phyloP scores from a whole-genome alignment of 805 yeast species.

The Metschnikowia dekortorum region DNA sequence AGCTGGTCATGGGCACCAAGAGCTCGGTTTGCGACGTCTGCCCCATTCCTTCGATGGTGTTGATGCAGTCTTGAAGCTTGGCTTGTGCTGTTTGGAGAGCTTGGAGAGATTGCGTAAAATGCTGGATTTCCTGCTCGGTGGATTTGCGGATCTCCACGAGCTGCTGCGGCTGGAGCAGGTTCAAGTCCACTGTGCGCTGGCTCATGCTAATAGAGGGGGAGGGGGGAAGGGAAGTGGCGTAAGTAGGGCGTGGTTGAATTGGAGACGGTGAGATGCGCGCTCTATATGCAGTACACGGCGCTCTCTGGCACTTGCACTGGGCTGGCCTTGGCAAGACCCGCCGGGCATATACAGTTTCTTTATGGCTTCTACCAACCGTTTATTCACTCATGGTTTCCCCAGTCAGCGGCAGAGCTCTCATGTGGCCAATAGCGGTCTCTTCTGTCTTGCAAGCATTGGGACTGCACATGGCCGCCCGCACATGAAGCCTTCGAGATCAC shows the following conservation, averaged over 20 bases:
- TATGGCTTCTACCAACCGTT: too few relatives aligned
- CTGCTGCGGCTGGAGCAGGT: slow-evolving; percentile 76
- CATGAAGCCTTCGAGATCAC: not conserved
- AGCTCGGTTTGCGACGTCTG: slow-evolving; percentile 41
- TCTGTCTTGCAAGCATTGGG: too few relatives aligned
- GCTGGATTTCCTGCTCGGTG: slow-evolving; percentile 81
- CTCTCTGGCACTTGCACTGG: too few relatives aligned
- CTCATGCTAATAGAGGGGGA: slow-evolving; percentile 8
- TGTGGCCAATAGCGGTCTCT: too few relatives aligned
- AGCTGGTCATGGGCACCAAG: slow-evolving; percentile 83
- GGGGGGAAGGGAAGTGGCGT: not conserved
- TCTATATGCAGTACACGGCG: not conserved
- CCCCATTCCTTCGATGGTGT: slow-evolving; percentile 59
- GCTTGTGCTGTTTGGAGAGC: slow-evolving; percentile 79
- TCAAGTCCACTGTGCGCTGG: slow-evolving; percentile 49
- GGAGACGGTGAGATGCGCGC: not conserved
- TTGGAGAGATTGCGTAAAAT: slow-evolving; percentile 75
- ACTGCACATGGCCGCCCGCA: not conserved
- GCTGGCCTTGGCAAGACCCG: too few relatives aligned
- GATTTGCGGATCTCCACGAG: slow-evolving; percentile 76
- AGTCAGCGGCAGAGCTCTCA: too few relatives aligned
- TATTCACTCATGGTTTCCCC: too few relatives aligned
- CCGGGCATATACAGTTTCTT: too few relatives aligned
- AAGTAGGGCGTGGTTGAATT: too few relatives aligned
- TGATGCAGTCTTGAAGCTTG: slow-evolving; percentile 77